Percentiles rank a stretch among this genome's conserved stretches.
phyloP scores from a whole-genome alignment of 2,329 filamentous ascomycete species.

The Epicoccum nigrum region DNA sequence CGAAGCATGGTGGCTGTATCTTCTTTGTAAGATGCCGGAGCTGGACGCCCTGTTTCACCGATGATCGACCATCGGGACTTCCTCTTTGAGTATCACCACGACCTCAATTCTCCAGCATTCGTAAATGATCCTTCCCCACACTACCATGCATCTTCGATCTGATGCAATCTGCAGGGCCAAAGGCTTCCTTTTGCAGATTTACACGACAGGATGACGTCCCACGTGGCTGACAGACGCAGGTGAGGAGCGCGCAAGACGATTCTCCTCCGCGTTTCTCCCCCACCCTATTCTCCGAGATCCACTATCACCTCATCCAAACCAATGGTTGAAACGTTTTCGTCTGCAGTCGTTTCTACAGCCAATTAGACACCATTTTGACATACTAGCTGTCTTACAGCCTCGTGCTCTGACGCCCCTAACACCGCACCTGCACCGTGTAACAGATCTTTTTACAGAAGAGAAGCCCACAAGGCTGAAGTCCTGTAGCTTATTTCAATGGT shows the following conservation, averaged over 20 bases:
- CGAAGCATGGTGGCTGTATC: background rate
- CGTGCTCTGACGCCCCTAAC: background rate
- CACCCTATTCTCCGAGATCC: constrained; percentile 23
- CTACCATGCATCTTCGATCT: background rate
- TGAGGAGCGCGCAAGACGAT: background rate
- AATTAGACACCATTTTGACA: background rate
- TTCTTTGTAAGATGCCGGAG: constrained; percentile 1
- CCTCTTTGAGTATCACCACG: background rate
- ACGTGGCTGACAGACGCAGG: constrained; percentile 10
- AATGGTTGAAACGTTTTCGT: constrained; percentile 1
- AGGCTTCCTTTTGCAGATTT: constrained; percentile 7
- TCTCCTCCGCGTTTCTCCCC: constrained; percentile 23
- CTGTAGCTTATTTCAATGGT: background rate
- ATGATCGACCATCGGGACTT: constrained; percentile 4
- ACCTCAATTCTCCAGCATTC: background rate
- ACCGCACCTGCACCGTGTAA: background rate
- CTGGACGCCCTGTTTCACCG: background rate
- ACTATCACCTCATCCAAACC: background rate
- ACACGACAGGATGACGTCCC: constrained; percentile 3
- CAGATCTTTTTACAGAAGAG: background rate
- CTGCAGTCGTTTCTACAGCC: background rate
- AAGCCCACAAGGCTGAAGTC: constrained; percentile 9
- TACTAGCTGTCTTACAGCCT: constrained; percentile 1
- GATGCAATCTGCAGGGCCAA: background rate
- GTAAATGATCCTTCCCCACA: background rate